A percentile compares a stretch with the other conserved stretches of the same genome.
These are phyloP conservation scores for Nymphaea colorata DNA, from an alignment of 164 flowering plant genomes.

Conservation along the genomic window DNA sequence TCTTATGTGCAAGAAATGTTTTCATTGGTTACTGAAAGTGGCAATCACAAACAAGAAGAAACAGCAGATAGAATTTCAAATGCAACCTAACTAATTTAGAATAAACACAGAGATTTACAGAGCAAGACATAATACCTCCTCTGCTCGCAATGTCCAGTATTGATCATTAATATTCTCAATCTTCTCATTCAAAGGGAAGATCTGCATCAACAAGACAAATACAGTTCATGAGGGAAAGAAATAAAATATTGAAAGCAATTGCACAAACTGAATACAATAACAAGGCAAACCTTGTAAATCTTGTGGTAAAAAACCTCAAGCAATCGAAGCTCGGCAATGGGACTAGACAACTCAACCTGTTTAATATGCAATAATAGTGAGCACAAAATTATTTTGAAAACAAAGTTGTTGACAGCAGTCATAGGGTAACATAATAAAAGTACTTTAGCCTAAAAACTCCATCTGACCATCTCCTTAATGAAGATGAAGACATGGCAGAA, in stretches of 20 bases:
- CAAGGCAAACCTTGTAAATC: slow-evolving; percentile 70
- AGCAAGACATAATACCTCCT: slow-evolving; percentile 43
- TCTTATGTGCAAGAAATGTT: not conserved
- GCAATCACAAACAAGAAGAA: not conserved
- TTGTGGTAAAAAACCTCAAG: slow-evolving; percentile 97
- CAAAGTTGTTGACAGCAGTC: not conserved
- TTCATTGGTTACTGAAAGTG: no score
- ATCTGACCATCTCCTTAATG: not conserved
- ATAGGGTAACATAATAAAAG: not conserved
- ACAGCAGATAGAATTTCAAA: not conserved
- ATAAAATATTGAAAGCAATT: not conserved
- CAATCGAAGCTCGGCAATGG: slow-evolving; percentile 82
- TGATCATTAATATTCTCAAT: slow-evolving; percentile 83
- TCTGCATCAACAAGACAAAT: slow-evolving; percentile 26
- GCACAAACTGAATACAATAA: not conserved
- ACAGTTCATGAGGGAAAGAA: not conserved
- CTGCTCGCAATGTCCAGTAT: slow-evolving; percentile 84
- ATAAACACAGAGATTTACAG: not conserved
- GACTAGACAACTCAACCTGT: slow-evolving; percentile 92
- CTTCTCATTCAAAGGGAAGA: slow-evolving; percentile 61
- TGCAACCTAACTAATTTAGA: not conserved
- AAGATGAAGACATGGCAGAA: no score
- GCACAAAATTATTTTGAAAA: not conserved
- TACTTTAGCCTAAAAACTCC: not conserved
- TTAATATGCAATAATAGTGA: slow-evolving; percentile 2